Base-by-base conservation (phyloP, 495 filamentous ascomycete genomes). In the Pyrenopolyporus hunteri region DNA sequence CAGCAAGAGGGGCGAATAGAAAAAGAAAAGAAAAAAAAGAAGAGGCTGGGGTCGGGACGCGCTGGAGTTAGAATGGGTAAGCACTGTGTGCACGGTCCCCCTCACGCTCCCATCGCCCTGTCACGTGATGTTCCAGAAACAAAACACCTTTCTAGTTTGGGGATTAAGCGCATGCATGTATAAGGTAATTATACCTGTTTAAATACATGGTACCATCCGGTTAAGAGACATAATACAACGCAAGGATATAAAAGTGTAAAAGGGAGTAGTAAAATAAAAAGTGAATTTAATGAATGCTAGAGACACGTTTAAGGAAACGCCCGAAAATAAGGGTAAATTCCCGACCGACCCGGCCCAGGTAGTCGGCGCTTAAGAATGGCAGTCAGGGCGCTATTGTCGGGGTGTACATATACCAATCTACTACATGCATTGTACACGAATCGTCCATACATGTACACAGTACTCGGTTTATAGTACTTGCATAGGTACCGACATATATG, bases 51-150 rank as follows among this genome's bases (percentile, higher is more conserved):
- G 23, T 31, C 22, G 43, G 31, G 14, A 66, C 63, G 57, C 63
- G 58, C 37, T 51, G 36, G 26, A 37, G 42, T 66, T 11, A 31
- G 22, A 25, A 44, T 35, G 5, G 7, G 25, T 37, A 22, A 14
- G 35, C 59, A 57, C 52, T 64, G 59, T 59, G 66, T 55, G 25
- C 48, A 22, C 17, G 5, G 48, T 44, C 26, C 31, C n/a, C 13
- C 40, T 64, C 69, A 64, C 69, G 69, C 56, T 40, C 32, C 9
- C 31, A 32, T 64, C 69, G 69, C 69, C 69, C 39, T 60, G 11
- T 69, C 69, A 71, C 66, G 69, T 71, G 69, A 71, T 55, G 66
- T 61, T 63, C 62, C 59, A 66, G 16, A 16, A 44, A 20, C 0
- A 14, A 7, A 9, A 17, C 36, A 32, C 64, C 35, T 51, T 62